Percentiles rank a stretch among this genome's conserved stretches.
Conservation (phyloP, 257 asterid genomes). For the Salvia hispanica region DNA sequence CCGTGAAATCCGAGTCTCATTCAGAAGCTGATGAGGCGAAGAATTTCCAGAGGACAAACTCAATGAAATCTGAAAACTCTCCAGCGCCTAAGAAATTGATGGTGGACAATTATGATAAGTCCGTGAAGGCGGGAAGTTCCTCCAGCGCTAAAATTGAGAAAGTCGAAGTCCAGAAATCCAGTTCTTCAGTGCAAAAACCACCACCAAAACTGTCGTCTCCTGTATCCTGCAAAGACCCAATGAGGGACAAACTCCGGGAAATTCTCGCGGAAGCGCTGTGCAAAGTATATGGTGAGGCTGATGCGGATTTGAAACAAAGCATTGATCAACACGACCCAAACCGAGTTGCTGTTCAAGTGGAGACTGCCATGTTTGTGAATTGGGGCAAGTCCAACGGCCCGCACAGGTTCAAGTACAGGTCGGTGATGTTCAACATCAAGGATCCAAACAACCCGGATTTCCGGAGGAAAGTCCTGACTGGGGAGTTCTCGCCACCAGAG, state of each 20-base stretch:
- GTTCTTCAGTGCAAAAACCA: constrained; percentile 35
- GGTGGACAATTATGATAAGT: constrained; percentile 48
- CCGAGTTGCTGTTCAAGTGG: constrained; percentile 63
- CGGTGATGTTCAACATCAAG: constrained; percentile 58
- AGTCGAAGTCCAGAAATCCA: constrained; percentile 33
- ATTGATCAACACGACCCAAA: constrained; percentile 67
- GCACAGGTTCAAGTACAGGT: constrained; percentile 62
- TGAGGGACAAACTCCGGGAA: constrained; percentile 60
- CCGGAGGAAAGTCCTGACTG: constrained; percentile 71
- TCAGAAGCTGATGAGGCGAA: constrained; percentile 41
- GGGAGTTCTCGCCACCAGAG: constrained; percentile 53
- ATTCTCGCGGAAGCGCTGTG: constrained; percentile 55
- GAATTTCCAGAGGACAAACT: constrained; percentile 48
- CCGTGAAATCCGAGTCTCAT: constrained; percentile 42
- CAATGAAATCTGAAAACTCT: constrained; percentile 48
- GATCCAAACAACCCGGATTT: constrained; percentile 63
- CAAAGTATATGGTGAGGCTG: constrained; percentile 49
- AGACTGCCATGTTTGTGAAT: constrained; percentile 56
- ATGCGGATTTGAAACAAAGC: constrained; percentile 43
- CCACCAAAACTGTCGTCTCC: constrained; percentile 59
- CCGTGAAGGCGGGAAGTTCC: constrained; percentile 42
- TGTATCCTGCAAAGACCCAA: constrained; percentile 57
- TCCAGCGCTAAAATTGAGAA: constrained; percentile 39
- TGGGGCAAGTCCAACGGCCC: constrained; percentile 61
- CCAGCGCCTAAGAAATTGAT: constrained; percentile 38